These are phyloP conservation scores for Debaryomyces fabryi DNA, from an alignment of 1,139 yeast genomes.

Conservation along the genomic window DNA sequence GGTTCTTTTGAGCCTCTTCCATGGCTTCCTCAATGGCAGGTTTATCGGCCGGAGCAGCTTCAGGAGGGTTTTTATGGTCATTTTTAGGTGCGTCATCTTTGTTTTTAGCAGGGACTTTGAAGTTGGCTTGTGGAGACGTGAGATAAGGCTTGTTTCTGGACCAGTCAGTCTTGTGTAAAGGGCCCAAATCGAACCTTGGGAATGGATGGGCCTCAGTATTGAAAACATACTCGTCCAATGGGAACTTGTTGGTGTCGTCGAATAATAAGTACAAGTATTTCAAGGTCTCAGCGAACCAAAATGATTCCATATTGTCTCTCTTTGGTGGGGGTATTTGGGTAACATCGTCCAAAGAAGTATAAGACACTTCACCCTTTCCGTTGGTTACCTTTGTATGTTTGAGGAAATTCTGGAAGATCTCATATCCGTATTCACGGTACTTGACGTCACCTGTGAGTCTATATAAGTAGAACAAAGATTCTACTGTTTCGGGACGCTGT, in stretches of 20 bases:
- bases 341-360: conserved; percentile 71
- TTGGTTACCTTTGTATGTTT: conserved; percentile 57
- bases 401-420: conserved; percentile 73
- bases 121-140: background rate
- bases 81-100: conserved; percentile 13
- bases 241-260: conserved; percentile 60
- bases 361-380: conserved; percentile 58
- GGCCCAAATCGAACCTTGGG: conserved; percentile 65
- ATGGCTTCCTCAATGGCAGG: conserved; percentile 39
- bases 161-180: conserved; percentile 70
- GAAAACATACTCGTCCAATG: conserved; percentile 72
- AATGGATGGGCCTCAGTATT: conserved; percentile 95
- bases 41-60: conserved; percentile 49
- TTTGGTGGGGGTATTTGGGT: conserved; percentile 54
- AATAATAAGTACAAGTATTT: conserved; percentile 85
- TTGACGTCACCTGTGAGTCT: conserved; percentile 79
- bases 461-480: conserved; percentile 79
- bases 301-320: conserved; percentile 83
- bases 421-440: conserved; percentile 90
- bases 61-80: conserved; percentile 40
- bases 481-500: conserved; percentile 95
- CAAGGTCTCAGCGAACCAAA: conserved; percentile 93
- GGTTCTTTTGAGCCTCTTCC: conserved; percentile 42
- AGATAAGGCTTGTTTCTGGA: conserved; percentile 24
- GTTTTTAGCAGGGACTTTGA: background rate